Evolutionary conservation across 306 rosid species (phyloP).

Genomic region (Prunus mira): DNA sequence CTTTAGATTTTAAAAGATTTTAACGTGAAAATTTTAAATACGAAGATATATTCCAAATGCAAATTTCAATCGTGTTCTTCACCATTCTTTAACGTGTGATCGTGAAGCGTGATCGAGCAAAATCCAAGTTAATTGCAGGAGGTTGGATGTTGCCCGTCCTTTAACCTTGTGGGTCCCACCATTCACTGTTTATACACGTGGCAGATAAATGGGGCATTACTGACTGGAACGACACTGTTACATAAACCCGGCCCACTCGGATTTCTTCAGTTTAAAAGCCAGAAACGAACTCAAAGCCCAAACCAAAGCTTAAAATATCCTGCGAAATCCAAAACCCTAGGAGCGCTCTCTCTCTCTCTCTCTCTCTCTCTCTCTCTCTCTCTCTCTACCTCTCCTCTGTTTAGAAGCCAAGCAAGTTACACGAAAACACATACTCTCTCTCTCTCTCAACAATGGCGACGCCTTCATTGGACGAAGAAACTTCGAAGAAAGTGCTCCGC

Average conservation of each 20-base stretch:
- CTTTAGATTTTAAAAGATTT: no score
- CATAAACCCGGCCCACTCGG: constrained; percentile 6
- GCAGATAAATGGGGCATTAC: background rate
- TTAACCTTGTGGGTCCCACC: background rate
- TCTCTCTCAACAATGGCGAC: constrained; percentile 44
- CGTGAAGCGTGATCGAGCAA: background rate
- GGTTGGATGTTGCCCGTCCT: background rate
- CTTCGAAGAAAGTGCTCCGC: constrained; percentile 71
- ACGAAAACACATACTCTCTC: background rate
- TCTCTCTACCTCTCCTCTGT: background rate
- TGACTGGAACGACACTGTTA: background rate
- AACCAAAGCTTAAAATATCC: background rate
- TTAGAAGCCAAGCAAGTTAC: background rate
- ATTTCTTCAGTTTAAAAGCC: background rate
- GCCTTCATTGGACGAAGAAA: constrained; percentile 62
- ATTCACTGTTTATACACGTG: background rate
- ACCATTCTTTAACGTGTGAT: background rate
- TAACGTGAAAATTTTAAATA: no score
- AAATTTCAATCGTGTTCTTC: background rate
- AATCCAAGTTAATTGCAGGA: background rate
- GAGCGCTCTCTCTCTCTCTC: background rate
- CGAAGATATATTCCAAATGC: no score
- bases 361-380: background rate
- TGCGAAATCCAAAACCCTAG: constrained; percentile 42
- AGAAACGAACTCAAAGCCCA: background rate